Base-by-base conservation (phyloP, 257 asterid genomes). In the Nicotiana otophora region DNA sequence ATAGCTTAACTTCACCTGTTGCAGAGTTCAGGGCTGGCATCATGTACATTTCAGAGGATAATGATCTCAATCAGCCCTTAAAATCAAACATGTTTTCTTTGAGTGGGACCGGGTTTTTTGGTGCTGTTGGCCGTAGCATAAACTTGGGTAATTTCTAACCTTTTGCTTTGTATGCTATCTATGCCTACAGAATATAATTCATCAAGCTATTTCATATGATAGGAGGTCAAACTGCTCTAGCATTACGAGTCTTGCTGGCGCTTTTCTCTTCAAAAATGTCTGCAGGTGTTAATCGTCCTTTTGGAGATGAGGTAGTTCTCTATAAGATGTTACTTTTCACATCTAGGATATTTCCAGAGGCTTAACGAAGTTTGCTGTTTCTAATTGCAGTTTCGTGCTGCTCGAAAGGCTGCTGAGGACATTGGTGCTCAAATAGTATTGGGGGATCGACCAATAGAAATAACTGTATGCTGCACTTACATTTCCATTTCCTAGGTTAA, bases 11-110 rank as follows among this genome's bases (percentile, higher is more conserved):
- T 88, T 91, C 88, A 90, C 86, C 81, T 87, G 83, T 87, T 87
- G 87, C 97, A 90, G 98, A 85, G 92, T 85, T 86, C 96, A 95
- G 98, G 92, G 99, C 98, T 81, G 99, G 97, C 90, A 92, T 95
- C 85, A 94, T 95, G 99, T 95, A 95, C 80, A 83, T 86, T 75
- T 83, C 93, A 17, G 91, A 90, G n/a, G 91, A 91, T 26, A 88
- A 62, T 60, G 91, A 85, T 62, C 83, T 84, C 80, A 82, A 85
- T 84, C 92, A 87, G 85, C 88, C 86, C 61, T 83, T 95, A n/a
- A 89, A 87, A 26, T 91, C 98, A 31, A 91, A 89, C 89, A 84
- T 89, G 92, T 95, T 95, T 86, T 89, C 99, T 78, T 86, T 95
- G 55, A 92, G 88, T 66, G 99, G 99, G 72, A 90, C 82, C 7